These are phyloP conservation scores for Blastocystis sp. DNA, from an alignment of 352 stramenopile species.

Conservation along the genomic window DNA sequence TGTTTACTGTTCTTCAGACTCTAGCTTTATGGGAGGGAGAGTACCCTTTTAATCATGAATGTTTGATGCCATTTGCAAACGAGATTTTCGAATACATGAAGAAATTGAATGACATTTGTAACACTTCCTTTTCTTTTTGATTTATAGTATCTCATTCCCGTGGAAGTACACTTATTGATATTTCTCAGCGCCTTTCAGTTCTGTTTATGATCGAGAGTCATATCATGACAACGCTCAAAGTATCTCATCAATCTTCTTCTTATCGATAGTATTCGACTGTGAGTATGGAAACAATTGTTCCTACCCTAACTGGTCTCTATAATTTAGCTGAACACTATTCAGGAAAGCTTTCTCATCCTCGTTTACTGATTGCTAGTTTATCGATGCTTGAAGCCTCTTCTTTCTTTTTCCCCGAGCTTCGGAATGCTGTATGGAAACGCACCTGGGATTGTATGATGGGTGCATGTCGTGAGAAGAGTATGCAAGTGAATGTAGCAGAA, in stretches of 20 bases:
- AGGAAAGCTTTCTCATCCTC: neutral
- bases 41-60: constrained; percentile 27
- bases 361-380: neutral
- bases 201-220: constrained; percentile 20
- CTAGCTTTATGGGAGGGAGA: constrained; percentile 26
- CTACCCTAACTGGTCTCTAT: neutral
- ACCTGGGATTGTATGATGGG: neutral
- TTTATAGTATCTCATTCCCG: neutral
- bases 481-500: neutral
- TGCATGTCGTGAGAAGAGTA: neutral
- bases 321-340: neutral
- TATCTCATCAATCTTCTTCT: neutral
- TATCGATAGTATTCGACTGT: constrained; percentile 1
- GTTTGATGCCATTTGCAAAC: neutral
- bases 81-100: neutral
- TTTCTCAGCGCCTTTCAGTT: constrained; percentile 23
- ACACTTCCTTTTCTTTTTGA: neutral
- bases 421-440: neutral
- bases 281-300: constrained; percentile 21
- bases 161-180: neutral
- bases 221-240: constrained; percentile 1
- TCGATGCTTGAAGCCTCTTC: neutral
- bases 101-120: constrained; percentile 36
- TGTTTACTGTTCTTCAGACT: constrained; percentile 34
- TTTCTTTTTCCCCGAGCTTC: constrained; percentile 42